Evolutionary conservation across 768 basidiomycete species (phyloP), one percentile per base, ranked within the genome.

Genomic region (Crepidotus variabilis): DNA sequence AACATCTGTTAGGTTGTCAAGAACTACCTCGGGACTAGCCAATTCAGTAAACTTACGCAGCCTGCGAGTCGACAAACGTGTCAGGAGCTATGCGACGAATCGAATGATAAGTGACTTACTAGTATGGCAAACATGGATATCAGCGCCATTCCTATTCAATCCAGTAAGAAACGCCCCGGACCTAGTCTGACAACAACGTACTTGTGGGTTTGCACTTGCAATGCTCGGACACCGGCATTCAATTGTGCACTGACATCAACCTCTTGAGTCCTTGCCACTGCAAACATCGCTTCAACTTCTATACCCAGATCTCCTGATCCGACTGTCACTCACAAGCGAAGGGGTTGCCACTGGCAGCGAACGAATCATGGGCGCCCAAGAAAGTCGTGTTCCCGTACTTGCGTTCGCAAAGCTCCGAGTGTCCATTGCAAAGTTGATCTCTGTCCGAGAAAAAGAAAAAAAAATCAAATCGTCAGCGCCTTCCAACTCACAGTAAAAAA

Each of bases 61-160:
- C 70, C 61, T 67, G 64, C 66, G 54, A 67, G 67, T 49, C 52
- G 68, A 71, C 24, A 36, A 47, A 50, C 20, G 22, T 47, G 32
- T 45, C 11, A 47, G 14, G 54, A 6, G 49, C 22, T 45, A 20
- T n/a, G 46, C 8, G 18, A 20, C 6, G 11, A 33, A n/a, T 8
- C 51, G 32, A 32, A 24, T 20, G 13, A 36, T 23, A 22, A 24
- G 55, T 49, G 2, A 72, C 81, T 63, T 59, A 87, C 77, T 79
- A 3, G 83, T 82, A 66, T 88, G 87, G 65, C 87, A 89, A 62
- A 88, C 83, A 61, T 84, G 82, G 14, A 88, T 72, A 4, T 72
- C 76, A 2, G 72, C 75, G 32, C 74, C 59, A 46, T 63, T 63
- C 66, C 63, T 67, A 18, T 11, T 52, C 8, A 8, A 18, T 47